Conservation (phyloP, 805 yeast genomes). For the Kazachstania bromeliacearum region DNA sequence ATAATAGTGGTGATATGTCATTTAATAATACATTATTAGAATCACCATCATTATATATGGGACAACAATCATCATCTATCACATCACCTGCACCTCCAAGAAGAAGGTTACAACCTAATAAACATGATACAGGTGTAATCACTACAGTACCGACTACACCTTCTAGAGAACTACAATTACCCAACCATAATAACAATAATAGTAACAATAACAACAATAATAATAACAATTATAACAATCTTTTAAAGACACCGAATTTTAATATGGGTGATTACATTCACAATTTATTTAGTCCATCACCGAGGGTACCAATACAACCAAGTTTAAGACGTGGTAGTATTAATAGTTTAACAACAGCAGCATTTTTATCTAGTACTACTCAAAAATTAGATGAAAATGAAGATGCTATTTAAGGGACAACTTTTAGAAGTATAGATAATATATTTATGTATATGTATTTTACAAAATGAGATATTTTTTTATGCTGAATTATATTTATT, state of each 20-base stretch:
- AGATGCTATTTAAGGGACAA: neutral
- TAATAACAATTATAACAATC: slow-evolving; percentile 1
- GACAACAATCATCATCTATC: neutral
- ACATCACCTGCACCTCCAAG: slow-evolving; percentile 14
- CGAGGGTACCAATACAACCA: slow-evolving; percentile 14
- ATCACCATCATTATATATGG: slow-evolving; percentile 19
- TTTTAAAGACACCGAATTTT: slow-evolving; percentile 27
- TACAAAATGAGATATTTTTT: too few species aligned
- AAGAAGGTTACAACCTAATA: slow-evolving; percentile 5
- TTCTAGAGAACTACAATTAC: slow-evolving; percentile 18
- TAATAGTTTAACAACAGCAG: slow-evolving; percentile 2
- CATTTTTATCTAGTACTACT: slow-evolving; percentile 1
- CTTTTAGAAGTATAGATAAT: neutral
- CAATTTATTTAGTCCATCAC: slow-evolving; percentile 30
- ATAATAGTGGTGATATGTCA: slow-evolving; percentile 1
- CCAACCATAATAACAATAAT: neutral
- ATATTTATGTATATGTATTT: neutral
- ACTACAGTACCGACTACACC: slow-evolving; percentile 22
- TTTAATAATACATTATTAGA: slow-evolving; percentile 19
- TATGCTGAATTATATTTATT: slow-evolving; percentile 1
- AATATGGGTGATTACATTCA: slow-evolving; percentile 32
- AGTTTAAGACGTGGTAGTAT: slow-evolving; percentile 3
- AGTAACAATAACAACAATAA: neutral
- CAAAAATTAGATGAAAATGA: slow-evolving; percentile 1
- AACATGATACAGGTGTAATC: neutral